Percentiles rank a stretch among this genome's conserved stretches.
These are phyloP conservation scores for Penicillium argentinense DNA, from an alignment of 495 filamentous ascomycete species.

Conservation along the genomic window DNA sequence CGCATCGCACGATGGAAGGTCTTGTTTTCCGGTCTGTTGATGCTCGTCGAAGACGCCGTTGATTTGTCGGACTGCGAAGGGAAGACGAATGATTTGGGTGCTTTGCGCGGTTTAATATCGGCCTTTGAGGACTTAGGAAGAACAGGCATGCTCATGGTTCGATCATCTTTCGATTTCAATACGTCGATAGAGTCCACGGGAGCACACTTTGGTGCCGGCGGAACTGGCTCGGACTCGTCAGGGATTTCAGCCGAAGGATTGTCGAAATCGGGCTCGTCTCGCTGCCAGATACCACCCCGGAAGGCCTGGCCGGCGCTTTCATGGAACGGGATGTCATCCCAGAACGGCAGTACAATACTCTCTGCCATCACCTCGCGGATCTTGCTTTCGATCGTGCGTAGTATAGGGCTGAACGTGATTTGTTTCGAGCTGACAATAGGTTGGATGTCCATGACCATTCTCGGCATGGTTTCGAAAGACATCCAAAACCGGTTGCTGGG, in stretches of 20 bases:
- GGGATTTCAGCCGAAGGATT: slow-evolving; percentile 49
- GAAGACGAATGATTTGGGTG: slow-evolving; percentile 22
- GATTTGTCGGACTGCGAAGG: slow-evolving; percentile 27
- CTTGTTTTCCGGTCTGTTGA: slow-evolving; percentile 34
- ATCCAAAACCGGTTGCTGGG: slow-evolving; percentile 96
- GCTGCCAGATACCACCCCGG: slow-evolving; percentile 86
- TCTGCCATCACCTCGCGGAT: slow-evolving; percentile 92
- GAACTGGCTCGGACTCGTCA: slow-evolving; percentile 55
- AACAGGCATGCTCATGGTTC: slow-evolving; percentile 58
- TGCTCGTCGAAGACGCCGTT: slow-evolving; percentile 37
- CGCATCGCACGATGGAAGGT: slow-evolving; percentile 57
- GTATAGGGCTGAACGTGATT: slow-evolving; percentile 88
- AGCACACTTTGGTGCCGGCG: slow-evolving; percentile 38
- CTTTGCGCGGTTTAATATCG: slow-evolving; percentile 37
- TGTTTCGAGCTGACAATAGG: slow-evolving; percentile 94
- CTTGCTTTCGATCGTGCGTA: slow-evolving; percentile 88
- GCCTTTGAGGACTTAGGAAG: slow-evolving; percentile 32
- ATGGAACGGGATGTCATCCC: slow-evolving; percentile 92
- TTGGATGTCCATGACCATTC: slow-evolving; percentile 88
- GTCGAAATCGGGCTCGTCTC: slow-evolving; percentile 51
- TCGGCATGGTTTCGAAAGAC: slow-evolving; percentile 86
- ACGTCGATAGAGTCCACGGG: slow-evolving; percentile 32
- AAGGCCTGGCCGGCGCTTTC: slow-evolving; percentile 72
- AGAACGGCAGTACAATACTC: slow-evolving; percentile 89
- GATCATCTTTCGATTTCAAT: slow-evolving; percentile 50